Conservation (phyloP, 1,284 basidiomycete species). For the Volvariella volvacea region DNA sequence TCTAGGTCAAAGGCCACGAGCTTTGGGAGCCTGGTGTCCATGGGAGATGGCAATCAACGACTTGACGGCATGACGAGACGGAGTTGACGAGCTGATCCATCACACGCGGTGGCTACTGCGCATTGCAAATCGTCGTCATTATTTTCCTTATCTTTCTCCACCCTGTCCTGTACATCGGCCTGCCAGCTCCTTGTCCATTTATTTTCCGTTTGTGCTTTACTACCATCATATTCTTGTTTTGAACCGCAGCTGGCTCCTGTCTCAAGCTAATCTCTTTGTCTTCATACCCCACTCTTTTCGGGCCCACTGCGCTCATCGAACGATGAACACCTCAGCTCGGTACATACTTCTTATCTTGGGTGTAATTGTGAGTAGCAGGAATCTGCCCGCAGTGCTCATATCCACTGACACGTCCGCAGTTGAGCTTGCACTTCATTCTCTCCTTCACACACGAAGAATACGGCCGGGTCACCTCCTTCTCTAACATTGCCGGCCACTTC, state of each 20-base stretch:
- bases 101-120: no score
- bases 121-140: no score
- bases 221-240: neutral
- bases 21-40: constrained; percentile 35
- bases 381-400: neutral
- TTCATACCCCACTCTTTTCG: no score
- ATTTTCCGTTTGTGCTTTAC: no score
- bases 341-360: constrained; percentile 20
- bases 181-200: no score
- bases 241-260: neutral
- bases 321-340: constrained; percentile 4
- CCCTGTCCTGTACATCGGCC: no score
- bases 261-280: neutral
- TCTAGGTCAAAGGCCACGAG: constrained; percentile 82
- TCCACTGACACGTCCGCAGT: constrained; percentile 24
- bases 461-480: constrained; percentile 57
- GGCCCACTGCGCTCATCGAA: neutral
- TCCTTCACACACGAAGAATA: constrained; percentile 66
- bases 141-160: no score
- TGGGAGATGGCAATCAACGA: neutral
- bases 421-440: constrained; percentile 61
- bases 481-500: constrained; percentile 30
- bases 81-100: no score
- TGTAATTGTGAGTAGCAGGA: constrained; percentile 38
- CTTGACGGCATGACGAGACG: no score